phyloP scores from a whole-genome alignment of 805 yeast genomes.

The Starmerella geochares region DNA sequence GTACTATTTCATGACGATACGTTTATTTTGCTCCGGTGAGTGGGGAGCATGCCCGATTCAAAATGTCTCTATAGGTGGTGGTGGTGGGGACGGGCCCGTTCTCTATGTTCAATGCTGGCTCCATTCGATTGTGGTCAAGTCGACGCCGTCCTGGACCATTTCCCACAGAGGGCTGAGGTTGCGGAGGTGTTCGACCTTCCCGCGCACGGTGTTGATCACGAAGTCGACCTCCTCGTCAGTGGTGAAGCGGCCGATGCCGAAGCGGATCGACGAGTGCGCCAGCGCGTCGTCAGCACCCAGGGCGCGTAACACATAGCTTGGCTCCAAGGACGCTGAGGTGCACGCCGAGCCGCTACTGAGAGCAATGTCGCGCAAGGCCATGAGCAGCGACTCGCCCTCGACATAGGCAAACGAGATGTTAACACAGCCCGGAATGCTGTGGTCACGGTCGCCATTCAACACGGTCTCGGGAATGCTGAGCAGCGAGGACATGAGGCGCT shows the following conservation, averaged over 20 bases:
- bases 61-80: neutral
- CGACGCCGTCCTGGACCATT: constrained; percentile 98
- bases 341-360: constrained; percentile 95
- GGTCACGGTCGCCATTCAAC: constrained; percentile 69
- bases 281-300: constrained; percentile 96
- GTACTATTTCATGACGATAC: neutral
- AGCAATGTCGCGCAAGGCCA: constrained; percentile 97
- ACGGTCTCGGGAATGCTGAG: constrained; percentile 79
- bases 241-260: constrained; percentile 94
- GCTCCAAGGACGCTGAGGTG: constrained; percentile 96
- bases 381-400: constrained; percentile 92
- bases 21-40: neutral
- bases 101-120: constrained; percentile 61
- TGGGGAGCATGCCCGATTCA: neutral
- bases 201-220: constrained; percentile 76
- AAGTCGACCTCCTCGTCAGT: constrained; percentile 94
- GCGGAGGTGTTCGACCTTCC: constrained; percentile 83
- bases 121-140: constrained; percentile 89
- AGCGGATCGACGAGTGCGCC: constrained; percentile 96
- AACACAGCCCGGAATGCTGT: constrained; percentile 86
- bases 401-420: constrained; percentile 94
- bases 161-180: constrained; percentile 96
- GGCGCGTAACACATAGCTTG: constrained; percentile 92
- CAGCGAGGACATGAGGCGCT: constrained; percentile 61
- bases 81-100: neutral